Conservation (phyloP, 441 rosid species). For the Isatis lusitanica region DNA sequence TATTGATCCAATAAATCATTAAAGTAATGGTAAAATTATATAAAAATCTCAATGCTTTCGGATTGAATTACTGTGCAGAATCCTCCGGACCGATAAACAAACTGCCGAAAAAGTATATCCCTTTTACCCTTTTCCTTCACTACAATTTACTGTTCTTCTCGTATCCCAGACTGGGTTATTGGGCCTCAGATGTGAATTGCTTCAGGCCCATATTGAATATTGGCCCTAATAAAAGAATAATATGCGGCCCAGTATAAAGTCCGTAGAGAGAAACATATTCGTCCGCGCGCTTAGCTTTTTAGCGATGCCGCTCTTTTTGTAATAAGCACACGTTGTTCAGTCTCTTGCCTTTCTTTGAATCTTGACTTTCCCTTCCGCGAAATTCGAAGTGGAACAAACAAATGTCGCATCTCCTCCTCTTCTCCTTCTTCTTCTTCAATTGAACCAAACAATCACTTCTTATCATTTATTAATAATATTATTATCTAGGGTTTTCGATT, state of each 20-base stretch:
- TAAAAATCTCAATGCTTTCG: too few species aligned
- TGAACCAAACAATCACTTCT: conserved; percentile 1
- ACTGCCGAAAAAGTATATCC: too few species aligned
- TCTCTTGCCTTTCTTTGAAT: conserved; percentile 16
- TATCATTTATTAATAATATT: not conserved
- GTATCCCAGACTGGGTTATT: too few species aligned
- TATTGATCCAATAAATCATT: too few species aligned
- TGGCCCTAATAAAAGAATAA: not conserved
- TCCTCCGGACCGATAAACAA: too few species aligned
- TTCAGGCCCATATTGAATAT: not conserved
- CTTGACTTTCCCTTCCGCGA: conserved; percentile 33
- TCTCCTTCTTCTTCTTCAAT: conserved; percentile 16
- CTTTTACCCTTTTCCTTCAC: too few species aligned
- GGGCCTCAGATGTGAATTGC: not conserved
- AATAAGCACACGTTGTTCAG: conserved; percentile 23
- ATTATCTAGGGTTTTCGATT: conserved; percentile 28
- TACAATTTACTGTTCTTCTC: too few species aligned
- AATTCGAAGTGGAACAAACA: conserved; percentile 19
- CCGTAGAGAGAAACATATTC: not conserved
- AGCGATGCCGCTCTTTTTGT: conserved; percentile 33
- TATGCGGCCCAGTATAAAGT: not conserved
- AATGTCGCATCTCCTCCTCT: conserved; percentile 2
- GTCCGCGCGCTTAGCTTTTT: conserved; percentile 28
- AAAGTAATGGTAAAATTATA: too few species aligned
- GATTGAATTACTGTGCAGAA: too few species aligned